Conservation (phyloP, 2,329 filamentous ascomycete species). For the Ophiostoma ulmi region DNA sequence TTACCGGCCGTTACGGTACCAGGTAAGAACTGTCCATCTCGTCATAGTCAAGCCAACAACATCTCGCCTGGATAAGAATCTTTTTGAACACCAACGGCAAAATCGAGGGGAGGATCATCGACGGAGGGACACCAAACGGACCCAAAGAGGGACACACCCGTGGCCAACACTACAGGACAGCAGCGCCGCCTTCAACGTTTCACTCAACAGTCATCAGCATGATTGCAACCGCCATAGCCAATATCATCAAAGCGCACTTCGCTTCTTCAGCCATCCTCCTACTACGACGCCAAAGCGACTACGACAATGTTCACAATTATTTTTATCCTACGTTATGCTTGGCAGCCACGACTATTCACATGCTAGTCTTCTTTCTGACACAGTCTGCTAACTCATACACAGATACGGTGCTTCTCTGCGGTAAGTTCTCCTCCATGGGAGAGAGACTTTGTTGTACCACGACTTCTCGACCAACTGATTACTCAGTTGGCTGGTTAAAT, state of each 20-base stretch:
- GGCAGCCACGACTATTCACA: background rate
- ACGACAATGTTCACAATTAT: background rate
- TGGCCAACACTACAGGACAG: background rate
- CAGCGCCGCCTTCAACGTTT: background rate
- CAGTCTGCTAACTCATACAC: constrained; percentile 26
- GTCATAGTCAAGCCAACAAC: background rate
- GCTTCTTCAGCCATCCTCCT: background rate
- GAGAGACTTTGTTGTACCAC: constrained; percentile 3
- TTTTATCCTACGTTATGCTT: background rate
- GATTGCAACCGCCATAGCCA: background rate
- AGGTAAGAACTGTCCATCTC: constrained; percentile 27
- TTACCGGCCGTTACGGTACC: constrained; percentile 66
- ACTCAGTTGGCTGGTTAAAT: background rate
- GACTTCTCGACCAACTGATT: background rate
- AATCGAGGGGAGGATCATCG: background rate
- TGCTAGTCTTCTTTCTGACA: background rate
- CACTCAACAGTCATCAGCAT: background rate
- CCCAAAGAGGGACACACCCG: background rate
- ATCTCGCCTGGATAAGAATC: background rate
- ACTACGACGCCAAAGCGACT: background rate
- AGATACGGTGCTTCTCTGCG: constrained; percentile 95
- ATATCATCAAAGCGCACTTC: background rate
- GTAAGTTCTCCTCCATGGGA: constrained; percentile 21
- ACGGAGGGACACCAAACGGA: background rate
- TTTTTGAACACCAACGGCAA: background rate